Conservation (phyloP, 2,329 filamentous ascomycete genomes). For the Aureobasidium leucospermi region DNA sequence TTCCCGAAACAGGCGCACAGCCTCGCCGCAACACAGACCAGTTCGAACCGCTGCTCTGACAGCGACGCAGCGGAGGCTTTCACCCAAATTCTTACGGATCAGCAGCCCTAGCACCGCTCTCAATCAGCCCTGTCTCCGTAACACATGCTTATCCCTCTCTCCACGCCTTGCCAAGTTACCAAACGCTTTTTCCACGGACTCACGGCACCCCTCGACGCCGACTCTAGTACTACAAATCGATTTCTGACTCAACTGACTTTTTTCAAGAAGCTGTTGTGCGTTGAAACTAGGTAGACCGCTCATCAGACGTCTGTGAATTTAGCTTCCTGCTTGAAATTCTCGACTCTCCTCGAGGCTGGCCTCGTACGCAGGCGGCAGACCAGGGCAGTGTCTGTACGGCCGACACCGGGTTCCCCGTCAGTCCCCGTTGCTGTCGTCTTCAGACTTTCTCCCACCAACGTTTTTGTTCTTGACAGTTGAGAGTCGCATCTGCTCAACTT, state of each 20-base stretch:
- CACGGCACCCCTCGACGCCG: background rate
- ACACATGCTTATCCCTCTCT: background rate
- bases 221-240: background rate
- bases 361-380: background rate
- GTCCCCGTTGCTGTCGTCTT: background rate
- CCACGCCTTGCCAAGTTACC: slow-evolving; percentile 8
- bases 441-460: background rate
- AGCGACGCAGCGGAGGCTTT: background rate
- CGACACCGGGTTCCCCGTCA: background rate
- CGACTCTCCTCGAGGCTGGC: background rate
- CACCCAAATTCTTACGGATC: background rate
- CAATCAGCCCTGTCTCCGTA: background rate
- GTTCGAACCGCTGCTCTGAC: background rate
- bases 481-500: background rate
- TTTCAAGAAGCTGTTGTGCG: background rate
- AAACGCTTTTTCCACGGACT: background rate
- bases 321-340: background rate
- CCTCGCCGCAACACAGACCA: slow-evolving; percentile 7
- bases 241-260: background rate
- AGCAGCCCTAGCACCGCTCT: background rate
- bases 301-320: background rate
- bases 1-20: slow-evolving; percentile 6
- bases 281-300: background rate
- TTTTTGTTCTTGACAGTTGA: background rate
- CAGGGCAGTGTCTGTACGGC: background rate